Evolutionary conservation across 495 filamentous ascomycete genomes (phyloP).

Genomic region (Lepidopterella palustris): DNA sequence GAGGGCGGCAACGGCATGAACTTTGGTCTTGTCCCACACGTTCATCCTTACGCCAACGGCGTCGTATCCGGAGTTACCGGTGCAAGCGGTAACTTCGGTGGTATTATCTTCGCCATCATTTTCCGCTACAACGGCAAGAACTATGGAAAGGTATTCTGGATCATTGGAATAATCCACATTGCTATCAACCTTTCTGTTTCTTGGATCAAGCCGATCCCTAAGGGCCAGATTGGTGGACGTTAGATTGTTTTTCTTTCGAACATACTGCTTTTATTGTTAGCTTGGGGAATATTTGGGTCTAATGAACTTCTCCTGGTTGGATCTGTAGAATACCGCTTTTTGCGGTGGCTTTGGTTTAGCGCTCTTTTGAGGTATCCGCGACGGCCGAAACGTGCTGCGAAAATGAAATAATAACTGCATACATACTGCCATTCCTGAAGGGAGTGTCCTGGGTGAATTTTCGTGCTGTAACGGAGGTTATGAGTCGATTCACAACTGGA

Average conservation of each 20-base stretch:
- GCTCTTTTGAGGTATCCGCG: not conserved
- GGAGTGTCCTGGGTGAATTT: too few species aligned
- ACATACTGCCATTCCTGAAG: too few species aligned
- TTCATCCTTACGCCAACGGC: slow-evolving; percentile 38
- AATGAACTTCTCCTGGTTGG: not conserved
- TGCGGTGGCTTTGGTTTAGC: not conserved
- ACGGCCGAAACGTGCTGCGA: not conserved
- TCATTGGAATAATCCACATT: slow-evolving; percentile 35
- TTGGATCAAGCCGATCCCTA: slow-evolving; percentile 39
- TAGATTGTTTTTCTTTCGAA: not conserved
- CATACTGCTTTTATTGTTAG: not conserved
- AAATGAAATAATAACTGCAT: too few species aligned
- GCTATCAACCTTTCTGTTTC: slow-evolving; percentile 30
- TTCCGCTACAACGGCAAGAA: slow-evolving; percentile 33
- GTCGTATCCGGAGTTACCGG: slow-evolving; percentile 36
- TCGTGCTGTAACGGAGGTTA: too few species aligned
- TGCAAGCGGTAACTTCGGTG: slow-evolving; percentile 38
- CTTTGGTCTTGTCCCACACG: slow-evolving; percentile 36
- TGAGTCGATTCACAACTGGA: too few species aligned
- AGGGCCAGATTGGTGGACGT: slow-evolving; percentile 34
- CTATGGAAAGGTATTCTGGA: slow-evolving; percentile 35
- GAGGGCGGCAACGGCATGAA: slow-evolving; percentile 37
- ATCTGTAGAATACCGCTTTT: not conserved
- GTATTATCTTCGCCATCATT: slow-evolving; percentile 38
- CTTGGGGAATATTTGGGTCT: not conserved